phyloP scores from a whole-genome alignment of 805 yeast genomes.

The Tetrapisispora namnaoensis region DNA sequence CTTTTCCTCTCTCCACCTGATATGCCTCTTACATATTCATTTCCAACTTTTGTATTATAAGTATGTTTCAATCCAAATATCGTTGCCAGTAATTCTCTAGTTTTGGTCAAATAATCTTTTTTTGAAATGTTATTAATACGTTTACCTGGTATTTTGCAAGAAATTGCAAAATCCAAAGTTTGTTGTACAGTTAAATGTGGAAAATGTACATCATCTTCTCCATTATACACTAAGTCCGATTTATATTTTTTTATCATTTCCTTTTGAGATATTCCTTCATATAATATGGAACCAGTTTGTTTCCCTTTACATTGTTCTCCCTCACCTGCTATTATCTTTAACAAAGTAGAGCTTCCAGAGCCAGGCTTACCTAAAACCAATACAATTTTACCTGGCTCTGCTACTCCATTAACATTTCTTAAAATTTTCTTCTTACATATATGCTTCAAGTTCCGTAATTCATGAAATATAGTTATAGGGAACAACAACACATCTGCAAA shows the following conservation, averaged over 20 bases:
- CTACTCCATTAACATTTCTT: constrained; percentile 33
- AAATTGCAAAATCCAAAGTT: constrained; percentile 46
- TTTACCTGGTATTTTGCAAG: constrained; percentile 44
- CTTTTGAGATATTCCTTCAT: constrained; percentile 38
- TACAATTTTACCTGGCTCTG: constrained; percentile 53
- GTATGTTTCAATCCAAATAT: constrained; percentile 52
- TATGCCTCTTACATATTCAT: constrained; percentile 58
- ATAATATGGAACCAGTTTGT: constrained; percentile 42
- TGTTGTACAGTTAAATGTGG: constrained; percentile 53
- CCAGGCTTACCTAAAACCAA: constrained; percentile 62
- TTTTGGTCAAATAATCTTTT: constrained; percentile 30
- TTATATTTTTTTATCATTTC: constrained; percentile 32
- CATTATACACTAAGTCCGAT: constrained; percentile 55
- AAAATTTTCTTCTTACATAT: constrained; percentile 28
- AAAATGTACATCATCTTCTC: constrained; percentile 55
- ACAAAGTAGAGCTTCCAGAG: constrained; percentile 60
- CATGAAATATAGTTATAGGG: constrained; percentile 12
- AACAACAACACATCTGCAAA: constrained; percentile 25
- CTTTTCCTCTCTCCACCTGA: constrained; percentile 69
- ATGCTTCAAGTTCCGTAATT: constrained; percentile 16
- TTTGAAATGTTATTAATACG: constrained; percentile 40
- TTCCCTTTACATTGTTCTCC: constrained; percentile 27
- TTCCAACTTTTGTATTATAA: constrained; percentile 54
- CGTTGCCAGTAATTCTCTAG: constrained; percentile 34
- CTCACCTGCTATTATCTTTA: constrained; percentile 51